Base-by-base conservation (phyloP, 1,139 yeast species). In the Hemisphaericaspora xylofermentans region DNA sequence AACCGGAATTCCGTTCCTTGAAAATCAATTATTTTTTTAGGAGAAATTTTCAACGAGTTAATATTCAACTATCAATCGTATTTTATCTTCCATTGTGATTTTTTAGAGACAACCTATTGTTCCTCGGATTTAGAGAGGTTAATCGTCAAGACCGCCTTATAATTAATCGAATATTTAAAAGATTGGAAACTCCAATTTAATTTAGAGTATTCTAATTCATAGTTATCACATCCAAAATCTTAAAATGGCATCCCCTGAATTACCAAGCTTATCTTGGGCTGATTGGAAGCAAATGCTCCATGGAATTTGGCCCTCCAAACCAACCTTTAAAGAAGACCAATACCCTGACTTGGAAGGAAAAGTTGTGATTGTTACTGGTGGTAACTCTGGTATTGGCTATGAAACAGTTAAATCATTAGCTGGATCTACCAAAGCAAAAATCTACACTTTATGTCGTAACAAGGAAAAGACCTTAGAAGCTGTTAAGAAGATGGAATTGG, bases 371-470 rank as follows among this genome's bases (percentile, higher is more conserved):
- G 51, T 55, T 12, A 56, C 60, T 9, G 60, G 60, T 16, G 60
- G 50, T 14, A 55, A 51, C 32, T 46, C 58, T 9, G 60, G 60
- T 18, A 45, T 56, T 34, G 60, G 60, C 2, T 55, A 57, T 19
- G 66, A 71, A 36, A 61, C 64, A 1, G 62, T 68, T 3, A 66
- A 61, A 45, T 53, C 68, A 19, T 57, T 78, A n/a, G 50, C 52
- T 12, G 59, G 63, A 2, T 53, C 51, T 49, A 70, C 68, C 50
- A 70, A 64, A 52, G 82, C 76, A 34, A 56, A 43, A 27, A 43
- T 56, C 13, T 55, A 54, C 35, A 43, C 54, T 4, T 48, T 57
- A 21, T 45, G 55, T 13, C 52, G 61, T 45, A 53, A 40, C 40
- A 39, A 45, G 35, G 52, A 49, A 29, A 55, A 54, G 36, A 43